A percentile compares a stretch with the other conserved stretches of the same genome.
Evolutionary conservation across 805 yeast genomes (phyloP).

Genomic region (Komagataella phaffii): DNA sequence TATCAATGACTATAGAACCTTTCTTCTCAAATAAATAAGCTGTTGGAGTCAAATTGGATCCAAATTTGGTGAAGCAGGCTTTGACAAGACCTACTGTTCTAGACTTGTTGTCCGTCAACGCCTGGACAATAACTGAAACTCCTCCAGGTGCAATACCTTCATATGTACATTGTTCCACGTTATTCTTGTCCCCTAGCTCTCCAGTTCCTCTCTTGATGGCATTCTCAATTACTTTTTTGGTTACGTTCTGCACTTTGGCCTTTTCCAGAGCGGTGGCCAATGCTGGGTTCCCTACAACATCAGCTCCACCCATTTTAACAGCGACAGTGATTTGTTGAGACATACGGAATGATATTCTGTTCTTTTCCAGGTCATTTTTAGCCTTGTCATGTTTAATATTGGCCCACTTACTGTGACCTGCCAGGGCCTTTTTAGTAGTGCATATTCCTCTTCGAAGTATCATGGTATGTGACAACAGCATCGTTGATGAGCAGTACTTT

Average conservation of each 20-base stretch:
- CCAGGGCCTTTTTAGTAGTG: constrained; percentile 13
- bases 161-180: constrained; percentile 46
- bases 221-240: constrained; percentile 75
- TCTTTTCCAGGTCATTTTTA: constrained; percentile 72
- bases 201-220: constrained; percentile 84
- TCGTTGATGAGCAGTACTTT: neutral
- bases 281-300: constrained; percentile 43
- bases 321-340: constrained; percentile 67
- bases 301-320: constrained; percentile 61
- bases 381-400: constrained; percentile 91
- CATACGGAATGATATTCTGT: constrained; percentile 53
- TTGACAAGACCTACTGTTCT: constrained; percentile 69
- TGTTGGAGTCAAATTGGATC: constrained; percentile 66
- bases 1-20: constrained; percentile 54
- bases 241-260: constrained; percentile 64
- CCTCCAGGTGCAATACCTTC: constrained; percentile 95
- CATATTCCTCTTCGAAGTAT: neutral
- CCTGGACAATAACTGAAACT: constrained; percentile 73
- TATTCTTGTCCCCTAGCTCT: constrained; percentile 30
- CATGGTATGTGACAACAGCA: neutral
- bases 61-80: constrained; percentile 58
- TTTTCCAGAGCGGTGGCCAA: constrained; percentile 63
- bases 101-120: constrained; percentile 79
- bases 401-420: constrained; percentile 95
- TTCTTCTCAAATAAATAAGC: constrained; percentile 62